Evolutionary conservation across 495 filamentous ascomycete species (phyloP).

Genomic region (Ramalina intermedia): DNA sequence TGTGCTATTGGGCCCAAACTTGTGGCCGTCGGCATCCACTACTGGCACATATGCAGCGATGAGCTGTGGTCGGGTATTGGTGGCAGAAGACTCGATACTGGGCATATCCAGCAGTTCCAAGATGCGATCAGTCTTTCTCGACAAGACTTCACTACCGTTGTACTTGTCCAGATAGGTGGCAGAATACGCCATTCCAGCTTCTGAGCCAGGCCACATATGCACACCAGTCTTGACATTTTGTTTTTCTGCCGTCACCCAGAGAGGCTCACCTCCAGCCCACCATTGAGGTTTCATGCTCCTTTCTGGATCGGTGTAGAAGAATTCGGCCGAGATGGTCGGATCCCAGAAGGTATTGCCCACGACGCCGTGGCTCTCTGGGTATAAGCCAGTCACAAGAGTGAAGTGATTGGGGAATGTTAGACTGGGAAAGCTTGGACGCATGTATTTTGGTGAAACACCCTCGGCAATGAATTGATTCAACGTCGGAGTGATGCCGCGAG

Average conservation of each 20-base stretch:
- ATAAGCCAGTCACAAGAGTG: conserved; percentile 81
- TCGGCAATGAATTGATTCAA: conserved; percentile 64
- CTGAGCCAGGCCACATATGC: conserved; percentile 98
- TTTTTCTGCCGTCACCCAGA: conserved; percentile 86
- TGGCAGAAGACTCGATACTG: conserved; percentile 36
- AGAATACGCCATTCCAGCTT: conserved; percentile 56
- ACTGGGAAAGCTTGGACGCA: conserved; percentile 86
- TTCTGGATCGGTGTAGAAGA: conserved; percentile 66
- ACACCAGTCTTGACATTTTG: conserved; percentile 61
- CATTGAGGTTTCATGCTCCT: conserved; percentile 68
- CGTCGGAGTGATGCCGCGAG: conserved; percentile 66
- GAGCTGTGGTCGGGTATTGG: conserved; percentile 54
- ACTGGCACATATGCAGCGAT: conserved; percentile 91
- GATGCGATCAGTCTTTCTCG: conserved; percentile 61
- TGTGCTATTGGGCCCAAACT: conserved; percentile 85
- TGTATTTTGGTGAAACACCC: conserved; percentile 79
- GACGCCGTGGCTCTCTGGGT: conserved; percentile 85
- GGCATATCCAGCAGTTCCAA: conserved; percentile 71
- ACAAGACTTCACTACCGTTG: conserved; percentile 60
- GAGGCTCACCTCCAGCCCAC: conserved; percentile 78
- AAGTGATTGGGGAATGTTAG: conserved; percentile 98
- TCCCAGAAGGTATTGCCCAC: conserved; percentile 95
- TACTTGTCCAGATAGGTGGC: conserved; percentile 70
- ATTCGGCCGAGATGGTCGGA: conserved; percentile 56
- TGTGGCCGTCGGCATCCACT: conserved; percentile 74